Evolutionary conservation across 345 rosid genomes (phyloP), one percentile per base, ranked within the genome.

Genomic region (Salix caprea): DNA sequence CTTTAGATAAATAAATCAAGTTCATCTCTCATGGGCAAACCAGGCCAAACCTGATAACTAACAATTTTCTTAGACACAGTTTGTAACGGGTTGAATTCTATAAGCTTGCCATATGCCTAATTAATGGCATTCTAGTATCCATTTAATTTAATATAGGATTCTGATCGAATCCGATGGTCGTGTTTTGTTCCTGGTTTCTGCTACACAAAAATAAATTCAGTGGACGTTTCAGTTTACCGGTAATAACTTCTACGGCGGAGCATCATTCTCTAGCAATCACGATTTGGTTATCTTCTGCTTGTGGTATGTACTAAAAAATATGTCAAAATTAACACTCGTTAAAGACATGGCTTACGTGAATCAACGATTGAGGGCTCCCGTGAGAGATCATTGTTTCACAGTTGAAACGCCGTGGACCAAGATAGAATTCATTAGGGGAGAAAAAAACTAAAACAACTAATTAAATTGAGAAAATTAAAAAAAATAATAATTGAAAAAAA

Each of bases 281-380:
- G 42, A 87, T 79, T 84, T 61, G 93, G 91, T 86, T 50, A 26
- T 13, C 88, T 84, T 88, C 18, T 66, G 78, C 74, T 44, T 46
- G 4, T 81, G 85, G 89, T 64, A 46, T 21, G 8, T 39, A 62
- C 40, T 50, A 68, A 69, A 71, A 72, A 69, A 18, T 34, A 34
- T 1, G 64, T 68, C n/a, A 42, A 76, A 24, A 62, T 28, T 16
- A 5, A 6, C 54, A 15, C 24, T 70, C 70, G 28, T 64, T 48
- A 36, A 19, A 10, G 39, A 36, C 50, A 39, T 21, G 50, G 39
- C 23, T 44, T 4, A 7, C 34, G 21, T 37, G 19, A n/a, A 6
- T 48, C 37, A 58, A 56, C 52, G 36, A 78, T 15, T 13, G 34
- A 54, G 12, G 37, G 65, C 26, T 74, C 74, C 71, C 44, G n/a